Conservation (phyloP, 768 basidiomycete species). For the Candolleomyces eurysporus region DNA sequence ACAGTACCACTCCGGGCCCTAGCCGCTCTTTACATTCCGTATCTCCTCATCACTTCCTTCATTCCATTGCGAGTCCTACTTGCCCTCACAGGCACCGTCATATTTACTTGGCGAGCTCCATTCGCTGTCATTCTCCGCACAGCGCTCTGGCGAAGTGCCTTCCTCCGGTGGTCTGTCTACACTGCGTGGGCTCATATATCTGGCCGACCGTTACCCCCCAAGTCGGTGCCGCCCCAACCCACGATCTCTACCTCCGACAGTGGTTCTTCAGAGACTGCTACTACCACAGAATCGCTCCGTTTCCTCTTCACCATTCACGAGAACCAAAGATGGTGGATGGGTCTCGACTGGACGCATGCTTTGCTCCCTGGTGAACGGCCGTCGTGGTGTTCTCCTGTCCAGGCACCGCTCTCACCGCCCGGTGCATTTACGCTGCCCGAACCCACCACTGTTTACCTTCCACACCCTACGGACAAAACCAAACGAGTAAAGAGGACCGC, state of each 20-base stretch:
- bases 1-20: slow-evolving; percentile 51
- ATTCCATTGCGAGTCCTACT: slow-evolving; percentile 62
- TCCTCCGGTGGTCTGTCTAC: slow-evolving; percentile 64
- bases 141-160: slow-evolving; percentile 61
- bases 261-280: slow-evolving; percentile 18
- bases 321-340: slow-evolving; percentile 98
- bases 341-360: slow-evolving; percentile 93
- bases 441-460: slow-evolving; percentile 54
- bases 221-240: slow-evolving; percentile 28
- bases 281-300: slow-evolving; percentile 44
- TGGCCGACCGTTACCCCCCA: slow-evolving; percentile 51
- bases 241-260: neutral
- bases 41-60: slow-evolving; percentile 60
- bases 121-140: slow-evolving; percentile 58
- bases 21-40: slow-evolving; percentile 59
- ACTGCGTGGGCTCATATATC: slow-evolving; percentile 48
- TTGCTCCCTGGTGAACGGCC: slow-evolving; percentile 88
- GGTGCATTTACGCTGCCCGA: slow-evolving; percentile 66
- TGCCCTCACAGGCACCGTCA: slow-evolving; percentile 54
- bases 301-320: slow-evolving; percentile 91
- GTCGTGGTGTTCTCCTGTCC: slow-evolving; percentile 71
- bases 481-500: slow-evolving; percentile 67
- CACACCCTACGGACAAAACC: slow-evolving; percentile 45
- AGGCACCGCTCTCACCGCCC: slow-evolving; percentile 66
- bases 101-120: slow-evolving; percentile 65